Percentiles rank a stretch among this genome's conserved stretches.
Conservation (phyloP, 2,329 filamentous ascomycete species). For the Fusarium duplospermum region DNA sequence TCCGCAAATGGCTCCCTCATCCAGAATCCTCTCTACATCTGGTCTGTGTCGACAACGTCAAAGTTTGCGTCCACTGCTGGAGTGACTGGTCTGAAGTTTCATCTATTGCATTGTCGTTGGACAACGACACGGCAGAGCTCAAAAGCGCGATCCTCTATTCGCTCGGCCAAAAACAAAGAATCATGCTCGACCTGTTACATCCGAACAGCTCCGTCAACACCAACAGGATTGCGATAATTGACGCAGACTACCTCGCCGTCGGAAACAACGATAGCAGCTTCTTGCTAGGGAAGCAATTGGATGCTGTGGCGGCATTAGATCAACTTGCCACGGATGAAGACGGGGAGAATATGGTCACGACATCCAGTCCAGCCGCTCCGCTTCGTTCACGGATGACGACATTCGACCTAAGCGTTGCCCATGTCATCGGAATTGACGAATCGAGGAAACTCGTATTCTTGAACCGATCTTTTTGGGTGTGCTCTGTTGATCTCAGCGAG, state of each 20-base stretch:
- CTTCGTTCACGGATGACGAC: background rate
- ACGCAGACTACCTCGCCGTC: constrained; percentile 11
- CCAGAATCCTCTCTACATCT: constrained; percentile 39
- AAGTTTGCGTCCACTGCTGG: constrained; percentile 44
- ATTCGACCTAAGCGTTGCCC: constrained; percentile 15
- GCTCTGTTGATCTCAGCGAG: constrained; percentile 21
- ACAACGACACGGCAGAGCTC: constrained; percentile 26
- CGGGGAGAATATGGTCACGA: background rate
- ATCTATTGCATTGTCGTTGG: constrained; percentile 17
- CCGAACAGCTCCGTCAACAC: background rate
- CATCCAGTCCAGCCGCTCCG: background rate
- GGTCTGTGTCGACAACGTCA: constrained; percentile 44
- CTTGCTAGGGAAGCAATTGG: background rate
- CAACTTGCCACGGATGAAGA: constrained; percentile 1
- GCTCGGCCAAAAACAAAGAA: constrained; percentile 22
- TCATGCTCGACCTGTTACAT: constrained; percentile 23
- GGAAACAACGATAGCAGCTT: background rate
- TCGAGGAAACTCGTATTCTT: constrained; percentile 49
- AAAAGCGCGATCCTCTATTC: constrained; percentile 38
- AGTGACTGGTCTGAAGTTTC: constrained; percentile 43
- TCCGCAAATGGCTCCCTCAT: constrained; percentile 37
- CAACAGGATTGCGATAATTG: constrained; percentile 18
- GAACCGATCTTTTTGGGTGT: constrained; percentile 38
- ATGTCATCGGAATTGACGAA: constrained; percentile 46
- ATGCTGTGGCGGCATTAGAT: background rate